phyloP scores from a whole-genome alignment of 805 yeast species.

The Metschnikowia hibisci region DNA sequence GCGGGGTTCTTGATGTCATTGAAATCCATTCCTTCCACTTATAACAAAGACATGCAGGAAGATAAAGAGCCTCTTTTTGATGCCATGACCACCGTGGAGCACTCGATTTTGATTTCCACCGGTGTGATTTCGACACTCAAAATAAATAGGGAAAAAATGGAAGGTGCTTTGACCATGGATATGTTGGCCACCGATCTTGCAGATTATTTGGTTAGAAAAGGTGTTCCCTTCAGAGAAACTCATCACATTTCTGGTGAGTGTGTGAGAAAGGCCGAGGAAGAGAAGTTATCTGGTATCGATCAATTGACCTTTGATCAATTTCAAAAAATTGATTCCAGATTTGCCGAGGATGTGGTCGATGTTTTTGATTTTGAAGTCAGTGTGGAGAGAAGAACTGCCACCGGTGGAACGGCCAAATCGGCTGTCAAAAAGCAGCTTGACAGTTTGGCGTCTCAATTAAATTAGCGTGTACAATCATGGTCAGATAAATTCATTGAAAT shows the following conservation, averaged over 20 bases:
- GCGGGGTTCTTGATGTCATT: conserved; percentile 95
- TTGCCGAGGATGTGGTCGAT: conserved; percentile 71
- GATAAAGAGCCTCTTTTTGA: conserved; percentile 99
- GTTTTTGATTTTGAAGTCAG: conserved; percentile 91
- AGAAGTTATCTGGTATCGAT: conserved; percentile 78
- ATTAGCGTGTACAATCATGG: conserved; percentile 3
- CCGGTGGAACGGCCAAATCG: conserved; percentile 92
- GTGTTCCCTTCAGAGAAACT: conserved; percentile 98
- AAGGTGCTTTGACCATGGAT: conserved; percentile 90
- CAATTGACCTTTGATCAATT: conserved; percentile 74
- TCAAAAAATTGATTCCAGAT: conserved; percentile 73
- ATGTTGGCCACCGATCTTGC: conserved; percentile 99
- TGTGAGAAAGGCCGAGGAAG: conserved; percentile 84
- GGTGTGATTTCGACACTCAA: conserved; percentile 89
- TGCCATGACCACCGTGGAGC: conserved; percentile 83
- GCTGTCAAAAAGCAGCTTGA: conserved; percentile 79
- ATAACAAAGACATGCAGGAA: conserved; percentile 98
- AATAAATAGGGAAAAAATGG: conserved; percentile 74
- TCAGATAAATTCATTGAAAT: no score
- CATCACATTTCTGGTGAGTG: conserved; percentile 99
- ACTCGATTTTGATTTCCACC: conserved; percentile 89
- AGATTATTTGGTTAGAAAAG: conserved; percentile 93
- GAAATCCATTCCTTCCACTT: conserved; percentile 96
- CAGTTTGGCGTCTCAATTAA: conserved; percentile 24
- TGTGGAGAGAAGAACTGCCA: conserved; percentile 95